These are phyloP conservation scores for Nicotiana tomentosiformis DNA, from an alignment of 257 asterid genomes.

Conservation along the genomic window DNA sequence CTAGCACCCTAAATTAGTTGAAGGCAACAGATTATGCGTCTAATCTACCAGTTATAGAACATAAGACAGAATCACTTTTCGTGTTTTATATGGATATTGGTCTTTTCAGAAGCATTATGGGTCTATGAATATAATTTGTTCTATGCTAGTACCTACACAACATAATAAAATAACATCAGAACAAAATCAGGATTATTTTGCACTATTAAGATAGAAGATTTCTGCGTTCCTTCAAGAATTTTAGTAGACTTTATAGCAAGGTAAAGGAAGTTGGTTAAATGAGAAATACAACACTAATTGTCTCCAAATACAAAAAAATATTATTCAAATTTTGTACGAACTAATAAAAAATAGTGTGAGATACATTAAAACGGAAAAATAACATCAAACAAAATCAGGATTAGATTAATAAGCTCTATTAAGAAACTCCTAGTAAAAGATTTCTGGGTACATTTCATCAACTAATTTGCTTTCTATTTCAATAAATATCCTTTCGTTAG, in stretches of 20 bases:
- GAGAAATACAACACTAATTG: no score
- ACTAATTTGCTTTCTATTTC: no score
- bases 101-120: background rate
- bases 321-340: no score
- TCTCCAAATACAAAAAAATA: no score
- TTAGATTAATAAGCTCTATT: no score
- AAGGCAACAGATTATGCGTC: background rate
- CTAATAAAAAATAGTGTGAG: no score
- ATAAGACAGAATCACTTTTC: slow-evolving; percentile 5
- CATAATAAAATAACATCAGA: background rate
- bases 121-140: background rate
- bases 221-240: background rate
- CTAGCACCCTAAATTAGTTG: background rate
- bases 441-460: no score
- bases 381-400: no score
- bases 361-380: no score
- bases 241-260: background rate
- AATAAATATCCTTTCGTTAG: no score
- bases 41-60: background rate
- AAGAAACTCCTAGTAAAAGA: no score
- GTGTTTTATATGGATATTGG: background rate
- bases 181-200: background rate
- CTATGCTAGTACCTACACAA: background rate
- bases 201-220: background rate
- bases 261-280: no score